These are phyloP conservation scores for Xylaria sp. DNA, from an alignment of 2,329 filamentous ascomycete species.

Conservation along the genomic window DNA sequence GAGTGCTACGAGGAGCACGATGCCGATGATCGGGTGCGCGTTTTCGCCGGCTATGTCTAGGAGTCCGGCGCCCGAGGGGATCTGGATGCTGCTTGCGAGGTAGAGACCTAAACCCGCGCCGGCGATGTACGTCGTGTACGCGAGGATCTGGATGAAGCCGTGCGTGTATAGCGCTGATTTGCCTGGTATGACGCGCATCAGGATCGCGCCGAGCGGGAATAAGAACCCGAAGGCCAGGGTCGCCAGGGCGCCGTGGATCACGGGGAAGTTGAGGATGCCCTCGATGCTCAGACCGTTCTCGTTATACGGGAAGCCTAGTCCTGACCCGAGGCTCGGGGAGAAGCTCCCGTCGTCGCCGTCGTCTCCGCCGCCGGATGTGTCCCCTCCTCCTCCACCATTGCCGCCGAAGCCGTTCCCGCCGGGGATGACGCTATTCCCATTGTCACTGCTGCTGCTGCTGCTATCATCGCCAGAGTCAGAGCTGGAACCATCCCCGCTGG, in stretches of 20 bases:
- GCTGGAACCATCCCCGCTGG: not conserved
- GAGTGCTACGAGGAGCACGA: slow-evolving; percentile 55
- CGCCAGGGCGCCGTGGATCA: slow-evolving; percentile 56
- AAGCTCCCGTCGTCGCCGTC: not conserved
- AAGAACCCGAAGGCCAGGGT: slow-evolving; percentile 55
- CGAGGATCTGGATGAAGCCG: slow-evolving; percentile 54
- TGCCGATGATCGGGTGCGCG: slow-evolving; percentile 60
- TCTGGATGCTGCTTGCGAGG: slow-evolving; percentile 50
- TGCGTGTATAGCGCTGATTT: slow-evolving; percentile 54
- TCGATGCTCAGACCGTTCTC: slow-evolving; percentile 47
- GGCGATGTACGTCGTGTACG: slow-evolving; percentile 53
- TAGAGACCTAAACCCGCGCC: slow-evolving; percentile 58
- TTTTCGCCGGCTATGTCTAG: slow-evolving; percentile 50
- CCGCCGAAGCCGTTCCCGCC: slow-evolving; percentile 1
- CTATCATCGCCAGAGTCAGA: not conserved
- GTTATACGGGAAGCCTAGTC: slow-evolving; percentile 7
- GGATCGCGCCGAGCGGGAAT: slow-evolving; percentile 58
- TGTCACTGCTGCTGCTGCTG: not conserved
- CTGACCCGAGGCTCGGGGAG: slow-evolving; percentile 12
- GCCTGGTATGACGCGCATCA: slow-evolving; percentile 55
- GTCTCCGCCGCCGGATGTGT: not conserved
- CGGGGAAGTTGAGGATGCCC: slow-evolving; percentile 49
- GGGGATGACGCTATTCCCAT: not conserved
- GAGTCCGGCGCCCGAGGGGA: slow-evolving; percentile 43
- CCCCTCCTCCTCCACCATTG: not conserved